Conservation (phyloP, 345 rosid genomes). For the Euphorbia lathyris region DNA sequence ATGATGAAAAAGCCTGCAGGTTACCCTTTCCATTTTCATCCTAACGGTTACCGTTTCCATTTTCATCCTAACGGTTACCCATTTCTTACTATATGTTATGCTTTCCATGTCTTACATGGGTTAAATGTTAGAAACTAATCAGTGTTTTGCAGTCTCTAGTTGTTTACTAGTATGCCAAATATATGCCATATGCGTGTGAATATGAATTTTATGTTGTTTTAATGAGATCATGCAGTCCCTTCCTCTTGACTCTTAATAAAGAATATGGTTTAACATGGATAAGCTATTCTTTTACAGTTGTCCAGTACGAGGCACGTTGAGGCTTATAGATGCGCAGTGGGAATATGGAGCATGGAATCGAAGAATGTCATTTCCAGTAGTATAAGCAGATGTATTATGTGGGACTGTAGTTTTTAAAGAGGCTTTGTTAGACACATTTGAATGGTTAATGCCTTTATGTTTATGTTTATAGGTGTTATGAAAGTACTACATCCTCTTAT, state of each 20-base stretch:
- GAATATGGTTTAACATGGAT: constrained; percentile 6
- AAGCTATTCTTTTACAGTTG: constrained; percentile 40
- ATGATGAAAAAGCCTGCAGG: no score
- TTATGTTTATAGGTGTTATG: not conserved
- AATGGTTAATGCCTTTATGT: not conserved
- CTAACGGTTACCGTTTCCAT: no score
- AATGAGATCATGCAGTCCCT: no score
- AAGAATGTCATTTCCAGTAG: not conserved
- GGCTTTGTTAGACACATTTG: not conserved
- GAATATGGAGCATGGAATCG: not conserved
- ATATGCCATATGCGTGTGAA: not conserved
- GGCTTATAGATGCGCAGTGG: not conserved
- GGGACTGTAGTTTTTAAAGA: not conserved
- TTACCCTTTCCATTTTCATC: no score
- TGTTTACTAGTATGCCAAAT: not conserved
- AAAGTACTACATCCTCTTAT: no score
- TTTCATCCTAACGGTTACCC: no score
- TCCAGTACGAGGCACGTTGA: constrained; percentile 70
- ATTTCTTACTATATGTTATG: no score
- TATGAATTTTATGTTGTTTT: not conserved
- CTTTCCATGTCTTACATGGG: not conserved
- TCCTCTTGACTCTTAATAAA: no score
- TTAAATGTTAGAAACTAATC: not conserved
- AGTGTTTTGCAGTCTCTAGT: not conserved
- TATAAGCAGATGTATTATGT: not conserved